Conservation (phyloP, 805 yeast genomes). For the Clavispora santaluciae region DNA sequence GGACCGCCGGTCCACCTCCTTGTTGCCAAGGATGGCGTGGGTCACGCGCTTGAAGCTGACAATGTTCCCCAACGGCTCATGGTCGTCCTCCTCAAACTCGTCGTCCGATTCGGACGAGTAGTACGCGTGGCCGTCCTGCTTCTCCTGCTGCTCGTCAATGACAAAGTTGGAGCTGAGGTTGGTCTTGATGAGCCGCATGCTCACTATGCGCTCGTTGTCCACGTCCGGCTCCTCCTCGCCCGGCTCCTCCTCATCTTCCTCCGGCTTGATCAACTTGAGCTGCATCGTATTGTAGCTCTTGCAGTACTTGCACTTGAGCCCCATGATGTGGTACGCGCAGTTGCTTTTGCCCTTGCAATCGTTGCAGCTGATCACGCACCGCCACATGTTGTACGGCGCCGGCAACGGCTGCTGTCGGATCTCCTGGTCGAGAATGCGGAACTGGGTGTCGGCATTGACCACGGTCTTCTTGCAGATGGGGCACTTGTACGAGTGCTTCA, state of each 20-base stretch:
- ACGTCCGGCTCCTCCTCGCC: conserved; percentile 9
- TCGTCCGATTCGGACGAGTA: conserved; percentile 23
- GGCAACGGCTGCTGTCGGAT: conserved; percentile 75
- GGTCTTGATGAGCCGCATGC: conserved; percentile 31
- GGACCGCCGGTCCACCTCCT: conserved; percentile 26
- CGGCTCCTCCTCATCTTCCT: conserved; percentile 33
- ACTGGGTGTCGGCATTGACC: conserved; percentile 82
- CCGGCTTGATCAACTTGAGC: conserved; percentile 63
- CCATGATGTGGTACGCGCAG: conserved; percentile 75
- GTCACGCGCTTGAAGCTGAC: conserved; percentile 25
- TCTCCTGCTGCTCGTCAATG: conserved; percentile 23
- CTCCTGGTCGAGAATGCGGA: conserved; percentile 81
- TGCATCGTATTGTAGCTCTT: conserved; percentile 83
- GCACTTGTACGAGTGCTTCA: conserved; percentile 83
- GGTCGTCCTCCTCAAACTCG: conserved; percentile 21
- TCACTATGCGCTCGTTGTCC: conserved; percentile 12
- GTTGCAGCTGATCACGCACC: conserved; percentile 70
- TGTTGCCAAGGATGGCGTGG: conserved; percentile 12
- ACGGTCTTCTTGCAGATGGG: conserved; percentile 86
- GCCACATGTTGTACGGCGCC: conserved; percentile 71
- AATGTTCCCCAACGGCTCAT: conserved; percentile 15
- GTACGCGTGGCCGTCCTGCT: conserved; percentile 8
- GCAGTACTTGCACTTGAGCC: conserved; percentile 84
- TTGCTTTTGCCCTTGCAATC: conserved; percentile 84
- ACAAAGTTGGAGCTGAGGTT: conserved; percentile 34